phyloP scores from a whole-genome alignment of 164 flowering plant species.

The Annona squamosa region DNA sequence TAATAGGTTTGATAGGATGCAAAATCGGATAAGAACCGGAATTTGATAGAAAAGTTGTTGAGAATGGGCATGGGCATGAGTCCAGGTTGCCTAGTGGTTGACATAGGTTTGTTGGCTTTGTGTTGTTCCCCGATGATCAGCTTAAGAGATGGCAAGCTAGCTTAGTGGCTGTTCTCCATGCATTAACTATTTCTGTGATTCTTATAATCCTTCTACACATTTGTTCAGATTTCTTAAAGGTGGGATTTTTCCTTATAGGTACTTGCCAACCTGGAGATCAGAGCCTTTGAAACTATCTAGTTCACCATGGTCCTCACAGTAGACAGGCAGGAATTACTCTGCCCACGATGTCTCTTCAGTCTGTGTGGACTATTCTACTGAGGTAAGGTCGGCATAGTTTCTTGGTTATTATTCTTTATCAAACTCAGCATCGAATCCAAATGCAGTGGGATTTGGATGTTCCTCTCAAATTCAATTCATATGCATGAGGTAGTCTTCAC shows the following conservation, averaged over 20 bases:
- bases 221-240: slow-evolving; percentile 66
- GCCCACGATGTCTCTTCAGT: slow-evolving; percentile 48
- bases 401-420: background rate
- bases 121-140: background rate
- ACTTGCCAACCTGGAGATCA: slow-evolving; percentile 54
- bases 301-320: slow-evolving; percentile 28
- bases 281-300: slow-evolving; percentile 40
- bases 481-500: background rate
- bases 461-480: too few species aligned
- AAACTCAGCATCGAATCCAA: background rate
- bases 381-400: slow-evolving; percentile 29
- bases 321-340: slow-evolving; percentile 41
- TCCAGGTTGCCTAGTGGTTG: background rate
- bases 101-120: background rate
- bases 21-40: background rate
- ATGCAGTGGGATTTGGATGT: background rate
- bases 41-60: background rate
- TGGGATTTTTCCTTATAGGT: slow-evolving; percentile 84
- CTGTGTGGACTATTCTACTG: slow-evolving; percentile 29
- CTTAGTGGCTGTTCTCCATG: background rate
- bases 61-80: background rate
- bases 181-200: background rate
- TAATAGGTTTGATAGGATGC: background rate
- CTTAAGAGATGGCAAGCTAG: background rate
- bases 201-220: background rate